Evolutionary conservation across 192 early-diverging fungal genomes (phyloP).

Genomic region (Radiomyces spectabilis): DNA sequence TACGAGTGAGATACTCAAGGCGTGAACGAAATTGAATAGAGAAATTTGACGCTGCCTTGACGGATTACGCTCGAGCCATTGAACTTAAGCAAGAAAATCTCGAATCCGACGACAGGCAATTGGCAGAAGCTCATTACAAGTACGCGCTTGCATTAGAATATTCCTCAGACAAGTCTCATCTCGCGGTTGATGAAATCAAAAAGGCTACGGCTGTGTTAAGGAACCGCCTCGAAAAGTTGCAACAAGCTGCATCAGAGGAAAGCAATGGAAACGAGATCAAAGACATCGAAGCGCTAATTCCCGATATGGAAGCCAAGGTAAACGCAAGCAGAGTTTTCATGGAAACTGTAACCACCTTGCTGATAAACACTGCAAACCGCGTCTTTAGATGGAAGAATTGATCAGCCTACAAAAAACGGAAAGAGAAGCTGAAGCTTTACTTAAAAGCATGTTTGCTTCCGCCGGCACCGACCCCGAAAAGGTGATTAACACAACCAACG

Average conservation of each 20-base stretch:
- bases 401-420: conserved; percentile 20
- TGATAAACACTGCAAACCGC: conserved; percentile 1
- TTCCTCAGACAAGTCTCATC: conserved; percentile 32
- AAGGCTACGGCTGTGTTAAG: conserved; percentile 49
- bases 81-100: conserved; percentile 43
- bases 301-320: conserved; percentile 62
- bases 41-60: conserved; percentile 60
- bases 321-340: neutral
- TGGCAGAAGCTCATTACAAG: conserved; percentile 69
- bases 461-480: neutral
- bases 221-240: conserved; percentile 35
- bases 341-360: neutral
- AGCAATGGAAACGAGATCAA: conserved; percentile 40
- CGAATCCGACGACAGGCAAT: conserved; percentile 44
- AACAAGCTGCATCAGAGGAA: conserved; percentile 14
- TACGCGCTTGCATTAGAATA: conserved; percentile 60
- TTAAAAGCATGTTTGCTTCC: conserved; percentile 2
- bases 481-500: neutral
- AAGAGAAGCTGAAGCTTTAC: conserved; percentile 19
- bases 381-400: conserved; percentile 30
- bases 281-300: conserved; percentile 53
- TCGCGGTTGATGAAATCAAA: conserved; percentile 48
- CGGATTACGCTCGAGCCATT: conserved; percentile 49
- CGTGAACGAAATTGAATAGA: no score
- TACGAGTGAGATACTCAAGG: no score